phyloP scores from a whole-genome alignment of 2,329 filamentous ascomycete genomes.

The Aspergillus fijiensis region DNA sequence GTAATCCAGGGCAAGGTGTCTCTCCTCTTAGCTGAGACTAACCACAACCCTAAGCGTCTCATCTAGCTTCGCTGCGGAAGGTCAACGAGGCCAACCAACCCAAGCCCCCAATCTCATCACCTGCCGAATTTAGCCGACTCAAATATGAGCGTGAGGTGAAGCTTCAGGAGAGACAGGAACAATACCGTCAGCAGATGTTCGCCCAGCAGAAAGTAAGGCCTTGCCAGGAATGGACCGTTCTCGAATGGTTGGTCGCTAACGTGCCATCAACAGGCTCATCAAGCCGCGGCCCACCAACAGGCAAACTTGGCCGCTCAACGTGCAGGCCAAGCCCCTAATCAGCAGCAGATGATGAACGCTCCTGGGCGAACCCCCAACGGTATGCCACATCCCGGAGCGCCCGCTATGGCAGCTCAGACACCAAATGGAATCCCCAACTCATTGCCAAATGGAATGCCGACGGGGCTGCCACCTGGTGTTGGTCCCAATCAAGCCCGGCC shows the following conservation, averaged over 20 bases:
- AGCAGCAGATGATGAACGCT: slow-evolving; percentile 38
- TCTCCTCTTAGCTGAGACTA: slow-evolving; percentile 5
- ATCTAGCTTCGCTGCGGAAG: slow-evolving; percentile 78
- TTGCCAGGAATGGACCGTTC: background rate
- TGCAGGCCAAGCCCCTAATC: slow-evolving; percentile 43
- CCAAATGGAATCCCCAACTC: slow-evolving; percentile 50
- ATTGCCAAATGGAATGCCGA: slow-evolving; percentile 49
- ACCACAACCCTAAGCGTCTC: slow-evolving; percentile 49
- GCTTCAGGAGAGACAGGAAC: slow-evolving; percentile 55
- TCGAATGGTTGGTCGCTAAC: slow-evolving; percentile 14
- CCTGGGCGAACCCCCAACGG: slow-evolving; percentile 42
- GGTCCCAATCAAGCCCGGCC: slow-evolving; percentile 40
- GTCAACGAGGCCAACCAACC: slow-evolving; percentile 67
- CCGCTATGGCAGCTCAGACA: slow-evolving; percentile 39
- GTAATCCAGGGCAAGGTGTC: slow-evolving; percentile 8
- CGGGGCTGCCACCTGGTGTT: slow-evolving; percentile 41
- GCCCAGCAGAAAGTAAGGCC: slow-evolving; percentile 52
- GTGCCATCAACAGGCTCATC: background rate
- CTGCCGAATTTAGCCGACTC: slow-evolving; percentile 84
- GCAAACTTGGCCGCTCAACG: slow-evolving; percentile 47
- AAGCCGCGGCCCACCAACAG: slow-evolving; percentile 25
- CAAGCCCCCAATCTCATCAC: slow-evolving; percentile 66
- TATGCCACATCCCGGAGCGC: slow-evolving; percentile 35
- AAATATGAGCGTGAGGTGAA: slow-evolving; percentile 83
- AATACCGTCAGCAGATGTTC: slow-evolving; percentile 64